Evolutionary conservation across 495 filamentous ascomycete genomes (phyloP), one percentile per base, ranked within the genome.

Genomic region (Aspergillus biplanus): DNA sequence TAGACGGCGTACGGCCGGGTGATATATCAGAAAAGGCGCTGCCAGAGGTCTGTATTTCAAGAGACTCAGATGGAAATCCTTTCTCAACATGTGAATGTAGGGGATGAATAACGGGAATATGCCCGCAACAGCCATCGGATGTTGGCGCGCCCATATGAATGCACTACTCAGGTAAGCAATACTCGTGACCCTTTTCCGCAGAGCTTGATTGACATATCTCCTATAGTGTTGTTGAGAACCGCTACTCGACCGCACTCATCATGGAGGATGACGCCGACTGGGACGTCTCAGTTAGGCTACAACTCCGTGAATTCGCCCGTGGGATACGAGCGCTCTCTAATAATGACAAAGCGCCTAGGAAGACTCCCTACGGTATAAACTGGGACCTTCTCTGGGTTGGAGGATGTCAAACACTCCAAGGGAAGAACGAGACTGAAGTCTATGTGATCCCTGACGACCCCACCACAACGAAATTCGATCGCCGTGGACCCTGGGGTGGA

Each of bases 311-410:
- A 78, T 84, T 84, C 44, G 63, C 78, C 33, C 64, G 63, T 21
- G 70, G 69, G 4, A 53, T 73, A 7, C 68, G 73, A 27, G 48
- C 72, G 12, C 52, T 76, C 18, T 65, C 75, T 61, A 49, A 59
- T 21, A 69, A 67, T 50, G 58, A 56, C 8, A 71, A 71, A 32
- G 54, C 73, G 15, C 81, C 82, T 2, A 63, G 64, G 31, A 52
- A 70, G 31, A 63, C 67, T 3, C 83, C 85, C 2, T 88, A 87
- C 61, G 86, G 85, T 46, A 77, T 83, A 31, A 73, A 82, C 64
- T 88, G 85, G 85, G 80, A 86, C 63, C 66, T 86, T 33, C 69
- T 86, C 5, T 86, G 83, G 83, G 70, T 85, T 35, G 84, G 84
- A 5, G 81, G 83, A 56, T 85, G 83, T 67, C 73, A 76, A 7